Evolutionary conservation across 768 basidiomycete species (phyloP), one percentile per base, ranked within the genome.

Genomic region (Trametes gibbosa): DNA sequence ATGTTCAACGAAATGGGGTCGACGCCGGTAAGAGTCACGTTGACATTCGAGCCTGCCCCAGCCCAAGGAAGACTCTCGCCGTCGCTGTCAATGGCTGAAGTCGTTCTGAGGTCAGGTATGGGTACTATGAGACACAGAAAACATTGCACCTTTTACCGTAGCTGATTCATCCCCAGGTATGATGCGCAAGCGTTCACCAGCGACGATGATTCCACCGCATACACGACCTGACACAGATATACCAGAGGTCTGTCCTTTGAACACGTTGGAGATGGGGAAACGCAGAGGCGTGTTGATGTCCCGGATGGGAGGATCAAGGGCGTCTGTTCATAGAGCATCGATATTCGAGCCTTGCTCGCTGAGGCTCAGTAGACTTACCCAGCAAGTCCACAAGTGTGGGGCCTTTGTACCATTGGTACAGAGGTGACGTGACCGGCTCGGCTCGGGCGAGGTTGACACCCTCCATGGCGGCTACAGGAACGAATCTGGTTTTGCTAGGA

Each of bases 201-300:
- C 89, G 73, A 98, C 95, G 3, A 98, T 81, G 37, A 98, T 78
- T 5, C 97, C 97, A 42, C 88, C 85, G 66, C 87, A 91, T 43
- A 98, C 75, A 50, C 95, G 77, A 17, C 97, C 97, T 23, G 87
- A 83, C 0, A 98, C 84, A 0, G 86, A 90, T 5, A 83, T 84
- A 2, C 89, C 84, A 2, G 90, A 84, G 16, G 87, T 84, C 68
- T 89, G 87, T 3, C 91, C 90, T 72, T 88, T 95, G 80, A 96
- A 98, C 3, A 98, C 92, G 70, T 99, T 98, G 13, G 94, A 90
- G 21, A 98, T 83, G 0, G 97, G 97, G 45, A 98, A 79, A 37
- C 97, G 84, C 23, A 96, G 72, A 0, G 95, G 87, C 0, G 84
- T 79, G 3, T 80, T 77, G 47, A 95, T 85, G 52, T 94, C 88